Conservation (phyloP, 306 rosid species). For the Bauhinia variegata region DNA sequence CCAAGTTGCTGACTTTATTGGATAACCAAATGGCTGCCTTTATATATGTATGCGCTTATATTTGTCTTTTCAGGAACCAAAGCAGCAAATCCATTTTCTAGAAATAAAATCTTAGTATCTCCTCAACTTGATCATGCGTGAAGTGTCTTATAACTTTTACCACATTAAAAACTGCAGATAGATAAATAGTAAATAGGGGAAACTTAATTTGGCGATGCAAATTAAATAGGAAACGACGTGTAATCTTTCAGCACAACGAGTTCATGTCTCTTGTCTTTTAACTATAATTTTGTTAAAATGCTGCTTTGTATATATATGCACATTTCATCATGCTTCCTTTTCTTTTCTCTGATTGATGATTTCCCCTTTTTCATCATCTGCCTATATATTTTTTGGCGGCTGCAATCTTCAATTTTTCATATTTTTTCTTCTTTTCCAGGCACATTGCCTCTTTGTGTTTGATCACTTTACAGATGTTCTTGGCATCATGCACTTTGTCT, state of each 20-base stretch:
- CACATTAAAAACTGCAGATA: not conserved
- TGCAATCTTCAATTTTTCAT: no score
- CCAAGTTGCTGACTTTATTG: constrained; percentile 26
- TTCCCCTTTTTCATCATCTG: no score
- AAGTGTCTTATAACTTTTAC: constrained; percentile 4
- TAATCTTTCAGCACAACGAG: no score
- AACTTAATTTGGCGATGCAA: no score
- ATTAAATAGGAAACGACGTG: no score
- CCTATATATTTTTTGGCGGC: no score
- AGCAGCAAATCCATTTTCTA: constrained; percentile 9
- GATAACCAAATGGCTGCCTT: not conserved
- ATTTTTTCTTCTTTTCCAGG: not conserved
- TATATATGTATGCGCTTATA: not conserved
- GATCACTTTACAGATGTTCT: constrained; percentile 9
- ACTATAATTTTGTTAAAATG: no score
- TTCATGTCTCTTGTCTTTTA: no score
- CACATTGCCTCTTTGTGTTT: not conserved
- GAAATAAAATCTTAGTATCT: constrained; percentile 15
- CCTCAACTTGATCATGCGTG: constrained; percentile 30
- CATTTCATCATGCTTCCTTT: no score
- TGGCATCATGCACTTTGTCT: constrained; percentile 1
- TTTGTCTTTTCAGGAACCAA: constrained; percentile 43
- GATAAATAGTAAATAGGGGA: no score
- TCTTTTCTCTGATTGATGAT: no score
- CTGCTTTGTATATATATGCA: no score